Percentiles rank a stretch among this genome's conserved stretches.
phyloP scores from a whole-genome alignment of 2,329 filamentous ascomycete species.

The Alternaria angustiovoidea region DNA sequence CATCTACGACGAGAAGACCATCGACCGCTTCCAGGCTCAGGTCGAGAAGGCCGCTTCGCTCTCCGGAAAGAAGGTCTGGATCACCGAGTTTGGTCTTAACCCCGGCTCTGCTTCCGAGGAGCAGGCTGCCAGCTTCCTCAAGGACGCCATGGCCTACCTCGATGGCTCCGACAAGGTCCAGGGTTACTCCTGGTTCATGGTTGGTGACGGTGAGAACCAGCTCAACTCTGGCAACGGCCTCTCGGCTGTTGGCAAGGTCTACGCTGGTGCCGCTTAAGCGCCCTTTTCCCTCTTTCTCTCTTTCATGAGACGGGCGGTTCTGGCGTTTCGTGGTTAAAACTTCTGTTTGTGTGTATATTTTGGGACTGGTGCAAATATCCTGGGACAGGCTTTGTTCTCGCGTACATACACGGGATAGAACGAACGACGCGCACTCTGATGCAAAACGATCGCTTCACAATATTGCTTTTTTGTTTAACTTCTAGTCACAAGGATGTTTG shows the following conservation, averaged over 20 bases:
- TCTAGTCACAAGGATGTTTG: conserved; percentile 7
- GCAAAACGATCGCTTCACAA: conserved; percentile 8
- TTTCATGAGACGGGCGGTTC: background rate
- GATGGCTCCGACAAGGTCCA: conserved; percentile 40
- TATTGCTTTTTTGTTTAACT: conserved; percentile 19
- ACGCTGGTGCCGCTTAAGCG: conserved; percentile 27
- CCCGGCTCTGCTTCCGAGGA: conserved; percentile 37
- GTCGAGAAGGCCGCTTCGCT: conserved; percentile 48
- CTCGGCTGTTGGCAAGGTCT: conserved; percentile 35
- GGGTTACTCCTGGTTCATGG: conserved; percentile 52
- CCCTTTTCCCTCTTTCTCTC: background rate
- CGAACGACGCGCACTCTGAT: conserved; percentile 5
- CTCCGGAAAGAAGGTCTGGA: conserved; percentile 46
- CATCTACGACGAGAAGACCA: conserved; percentile 35
- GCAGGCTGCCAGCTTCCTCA: conserved; percentile 46
- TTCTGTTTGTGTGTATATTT: conserved; percentile 3
- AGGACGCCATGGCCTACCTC: conserved; percentile 45
- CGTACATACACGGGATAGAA: background rate
- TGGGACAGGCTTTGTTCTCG: conserved; percentile 7
- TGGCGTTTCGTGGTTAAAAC: conserved; percentile 11
- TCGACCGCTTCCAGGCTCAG: conserved; percentile 49
- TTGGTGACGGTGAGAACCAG: conserved; percentile 42
- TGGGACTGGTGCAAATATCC: background rate
- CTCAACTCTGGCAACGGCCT: conserved; percentile 37
- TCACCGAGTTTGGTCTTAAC: conserved; percentile 51